Evolutionary conservation across 768 basidiomycete genomes (phyloP), one percentile per base, ranked within the genome.

Genomic region (Tricholoma saponaceum): DNA sequence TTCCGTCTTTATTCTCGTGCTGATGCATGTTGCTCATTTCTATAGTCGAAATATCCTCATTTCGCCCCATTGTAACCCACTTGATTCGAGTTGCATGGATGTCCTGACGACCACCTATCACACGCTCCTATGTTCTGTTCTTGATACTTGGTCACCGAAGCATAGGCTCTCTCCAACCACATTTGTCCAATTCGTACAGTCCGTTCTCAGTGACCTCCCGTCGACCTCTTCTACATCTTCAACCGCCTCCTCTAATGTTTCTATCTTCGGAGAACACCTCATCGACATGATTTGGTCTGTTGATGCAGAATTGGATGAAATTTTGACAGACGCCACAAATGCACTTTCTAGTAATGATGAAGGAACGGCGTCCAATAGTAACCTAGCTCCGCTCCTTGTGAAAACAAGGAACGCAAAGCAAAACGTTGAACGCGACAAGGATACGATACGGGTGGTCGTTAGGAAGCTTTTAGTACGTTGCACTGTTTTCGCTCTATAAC

Each of bases 261-360:
- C 72, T 0, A 62, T 77, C 0, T 83, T 92, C 56, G 86, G 86
- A 10, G 90, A 92, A 63, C 70, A 83, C 47, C 74, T 94, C 2
- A 80, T 95, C 20, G 92, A 95, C 67, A 78, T 89, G 64, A 77
- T 92, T 46, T 95, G 92, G 92, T 81, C 90, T 18, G 69, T 90
- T 46, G 92, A 94, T 71, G 77, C 82, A 35, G 83, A 88, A 61
- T 69, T 93, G 58, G 92, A 94, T 57, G 90, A 92, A 64, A 69
- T 85, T 26, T 61, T 87, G 33, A 68, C 70, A 13, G 87, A 90
- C 62, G 78, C 79, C 46, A 83, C 82, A 67, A 58, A 66, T 26
- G 63, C 75, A 44, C 64, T 82, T 46, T 66, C 72, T 33, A 67
- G 70, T 23, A 66, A 62, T 59, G 66, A 74, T 37, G 74, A 76